Conservation (phyloP, 208 protist species). For the Wallacemonas sp. region DNA sequence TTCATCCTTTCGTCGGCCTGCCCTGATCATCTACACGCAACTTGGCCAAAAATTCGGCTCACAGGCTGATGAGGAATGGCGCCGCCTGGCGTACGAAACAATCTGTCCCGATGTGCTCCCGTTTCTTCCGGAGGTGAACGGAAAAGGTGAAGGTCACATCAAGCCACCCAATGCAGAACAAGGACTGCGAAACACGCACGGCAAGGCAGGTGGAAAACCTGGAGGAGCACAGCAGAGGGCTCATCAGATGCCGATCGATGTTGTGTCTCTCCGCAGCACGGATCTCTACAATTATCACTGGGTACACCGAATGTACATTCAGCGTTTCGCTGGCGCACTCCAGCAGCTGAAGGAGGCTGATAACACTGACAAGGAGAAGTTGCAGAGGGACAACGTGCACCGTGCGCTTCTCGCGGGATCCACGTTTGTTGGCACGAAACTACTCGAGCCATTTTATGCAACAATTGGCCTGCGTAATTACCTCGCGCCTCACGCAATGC, state of each 20-base stretch:
- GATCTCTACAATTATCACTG: conserved; percentile 82
- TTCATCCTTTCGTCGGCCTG: conserved; percentile 59
- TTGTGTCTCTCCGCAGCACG: conserved; percentile 75
- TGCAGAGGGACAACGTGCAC: conserved; percentile 16
- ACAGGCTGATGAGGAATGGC: conserved; percentile 70
- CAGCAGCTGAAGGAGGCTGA: conserved; percentile 12
- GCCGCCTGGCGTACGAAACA: conserved; percentile 66
- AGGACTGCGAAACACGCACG: neutral
- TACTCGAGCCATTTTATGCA: conserved; percentile 73
- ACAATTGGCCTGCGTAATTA: conserved; percentile 80
- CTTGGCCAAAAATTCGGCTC: conserved; percentile 80
- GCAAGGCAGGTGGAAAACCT: neutral
- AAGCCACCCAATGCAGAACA: conserved; percentile 11
- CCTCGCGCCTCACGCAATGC: conserved; percentile 73
- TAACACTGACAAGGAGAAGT: neutral
- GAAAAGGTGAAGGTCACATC: conserved; percentile 22
- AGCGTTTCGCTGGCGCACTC: conserved; percentile 65
- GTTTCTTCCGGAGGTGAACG: conserved; percentile 23
- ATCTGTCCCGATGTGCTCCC: conserved; percentile 54
- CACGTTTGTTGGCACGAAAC: conserved; percentile 73
- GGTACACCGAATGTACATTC: conserved; percentile 77
- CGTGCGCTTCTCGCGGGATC: conserved; percentile 46
- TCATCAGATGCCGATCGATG: conserved; percentile 59
- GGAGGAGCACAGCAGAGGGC: neutral
- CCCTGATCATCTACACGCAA: conserved; percentile 83